phyloP scores from a whole-genome alignment of 495 filamentous ascomycete genomes.

The Cladorrhinum samala region DNA sequence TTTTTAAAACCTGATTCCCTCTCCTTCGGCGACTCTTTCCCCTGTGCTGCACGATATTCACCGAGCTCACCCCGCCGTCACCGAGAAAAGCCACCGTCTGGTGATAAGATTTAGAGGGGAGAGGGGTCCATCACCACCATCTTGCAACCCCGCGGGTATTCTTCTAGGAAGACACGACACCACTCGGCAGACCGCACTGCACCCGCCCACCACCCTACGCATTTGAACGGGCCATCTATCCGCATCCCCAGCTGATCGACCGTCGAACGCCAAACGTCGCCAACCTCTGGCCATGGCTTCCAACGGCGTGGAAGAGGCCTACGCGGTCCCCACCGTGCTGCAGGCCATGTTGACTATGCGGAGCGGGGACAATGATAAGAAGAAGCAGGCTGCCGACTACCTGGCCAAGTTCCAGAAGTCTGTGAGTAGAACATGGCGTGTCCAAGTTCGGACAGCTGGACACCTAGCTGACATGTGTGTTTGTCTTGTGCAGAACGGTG shows the following conservation, averaged over 20 bases:
- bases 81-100: too few species aligned
- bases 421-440: conserved; percentile 51
- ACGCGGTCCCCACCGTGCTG: conserved; percentile 67
- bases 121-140: too few species aligned
- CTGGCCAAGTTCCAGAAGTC: conserved; percentile 98
- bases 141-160: too few species aligned
- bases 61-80: too few species aligned
- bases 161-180: too few species aligned
- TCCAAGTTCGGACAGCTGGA: background rate
- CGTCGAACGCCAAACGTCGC: background rate
- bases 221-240: background rate
- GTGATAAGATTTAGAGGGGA: too few species aligned
- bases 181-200: too few species aligned
- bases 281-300: conserved; percentile 55
- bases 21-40: too few species aligned
- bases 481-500: conserved; percentile 55
- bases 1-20: too few species aligned
- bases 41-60: too few species aligned
- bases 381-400: conserved; percentile 82
- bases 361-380: conserved; percentile 73
- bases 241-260: too few species aligned
- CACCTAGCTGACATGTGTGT: background rate
- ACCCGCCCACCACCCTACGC: background rate
- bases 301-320: conserved; percentile 59
- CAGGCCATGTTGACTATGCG: conserved; percentile 87